Evolutionary conservation across 2,329 filamentous ascomycete genomes (phyloP).

Genomic region (Clonostachys byssicola): DNA sequence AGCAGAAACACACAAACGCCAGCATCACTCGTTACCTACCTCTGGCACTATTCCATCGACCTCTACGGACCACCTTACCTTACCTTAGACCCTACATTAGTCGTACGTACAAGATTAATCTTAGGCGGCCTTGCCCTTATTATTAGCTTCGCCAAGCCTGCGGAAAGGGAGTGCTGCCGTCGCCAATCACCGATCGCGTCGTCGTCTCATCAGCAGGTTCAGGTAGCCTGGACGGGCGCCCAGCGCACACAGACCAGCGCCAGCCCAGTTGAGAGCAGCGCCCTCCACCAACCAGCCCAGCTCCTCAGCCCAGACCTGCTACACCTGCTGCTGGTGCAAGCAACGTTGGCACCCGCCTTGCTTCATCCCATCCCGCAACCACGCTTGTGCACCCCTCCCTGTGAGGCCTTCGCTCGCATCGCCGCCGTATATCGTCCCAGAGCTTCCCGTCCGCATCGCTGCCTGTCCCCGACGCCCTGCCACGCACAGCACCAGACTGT

Average conservation of each 20-base stretch:
- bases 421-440: too few relatives aligned
- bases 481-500: too few relatives aligned
- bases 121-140: not conserved
- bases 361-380: too few relatives aligned
- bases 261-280: not conserved
- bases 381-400: too few relatives aligned
- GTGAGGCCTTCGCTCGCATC: too few relatives aligned
- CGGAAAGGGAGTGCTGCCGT: conserved; percentile 1
- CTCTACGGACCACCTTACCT: too few relatives aligned
- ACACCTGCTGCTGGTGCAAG: too few relatives aligned
- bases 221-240: not conserved
- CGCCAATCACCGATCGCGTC: conserved; percentile 18
- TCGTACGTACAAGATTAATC: not conserved
- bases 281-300: not conserved
- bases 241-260: not conserved
- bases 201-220: conserved; percentile 2
- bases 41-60: too few relatives aligned
- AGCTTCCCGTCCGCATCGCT: too few relatives aligned
- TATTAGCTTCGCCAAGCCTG: conserved; percentile 4
- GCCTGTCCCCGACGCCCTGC: too few relatives aligned
- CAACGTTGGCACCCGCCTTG: too few relatives aligned
- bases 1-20: not conserved
- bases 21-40: not conserved
- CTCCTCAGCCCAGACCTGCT: too few relatives aligned
- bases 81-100: not conserved